Conservation (phyloP, 2,329 filamentous ascomycete species). For the Ilyonectria robusta region DNA sequence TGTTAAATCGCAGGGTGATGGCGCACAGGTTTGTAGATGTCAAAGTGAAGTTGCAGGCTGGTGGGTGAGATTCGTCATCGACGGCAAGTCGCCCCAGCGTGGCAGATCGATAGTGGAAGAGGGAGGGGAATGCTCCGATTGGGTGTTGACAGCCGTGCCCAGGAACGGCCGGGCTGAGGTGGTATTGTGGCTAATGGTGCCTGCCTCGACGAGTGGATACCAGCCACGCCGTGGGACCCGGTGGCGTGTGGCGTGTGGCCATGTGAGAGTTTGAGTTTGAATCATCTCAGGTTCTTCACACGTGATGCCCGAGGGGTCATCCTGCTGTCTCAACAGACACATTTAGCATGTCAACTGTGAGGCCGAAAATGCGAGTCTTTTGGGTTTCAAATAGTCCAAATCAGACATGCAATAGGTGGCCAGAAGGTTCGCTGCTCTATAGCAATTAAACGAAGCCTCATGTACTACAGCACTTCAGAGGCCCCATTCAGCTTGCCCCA, state of each 20-base stretch:
- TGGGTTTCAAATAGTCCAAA: not conserved
- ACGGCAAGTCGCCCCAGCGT: slow-evolving; percentile 39
- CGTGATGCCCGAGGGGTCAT: not conserved
- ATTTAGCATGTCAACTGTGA: not conserved
- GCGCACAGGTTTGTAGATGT: slow-evolving; percentile 29
- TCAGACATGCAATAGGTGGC: not conserved
- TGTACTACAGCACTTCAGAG: too few relatives aligned
- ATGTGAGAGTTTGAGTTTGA: not conserved
- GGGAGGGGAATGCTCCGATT: slow-evolving; percentile 37
- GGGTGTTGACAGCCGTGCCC: slow-evolving; percentile 27
- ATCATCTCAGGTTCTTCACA: not conserved
- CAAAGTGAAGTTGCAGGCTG: slow-evolving; percentile 29
- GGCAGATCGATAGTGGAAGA: slow-evolving; percentile 45
- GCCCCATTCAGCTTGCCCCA: slow-evolving; percentile 2
- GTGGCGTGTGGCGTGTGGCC: not conserved
- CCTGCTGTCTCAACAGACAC: too few relatives aligned
- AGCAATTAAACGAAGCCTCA: not conserved
- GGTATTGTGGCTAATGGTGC: not conserved
- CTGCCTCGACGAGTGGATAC: not conserved
- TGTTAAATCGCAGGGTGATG: not conserved
- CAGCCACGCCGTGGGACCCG: not conserved
- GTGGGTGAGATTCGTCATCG: slow-evolving; percentile 51
- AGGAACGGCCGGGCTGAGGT: slow-evolving; percentile 39
- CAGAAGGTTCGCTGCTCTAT: not conserved
- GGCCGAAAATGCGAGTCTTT: not conserved